Evolutionary conservation across 2,329 filamentous ascomycete species (phyloP).

Genomic region (Chrysoporthe deuterocubensis): DNA sequence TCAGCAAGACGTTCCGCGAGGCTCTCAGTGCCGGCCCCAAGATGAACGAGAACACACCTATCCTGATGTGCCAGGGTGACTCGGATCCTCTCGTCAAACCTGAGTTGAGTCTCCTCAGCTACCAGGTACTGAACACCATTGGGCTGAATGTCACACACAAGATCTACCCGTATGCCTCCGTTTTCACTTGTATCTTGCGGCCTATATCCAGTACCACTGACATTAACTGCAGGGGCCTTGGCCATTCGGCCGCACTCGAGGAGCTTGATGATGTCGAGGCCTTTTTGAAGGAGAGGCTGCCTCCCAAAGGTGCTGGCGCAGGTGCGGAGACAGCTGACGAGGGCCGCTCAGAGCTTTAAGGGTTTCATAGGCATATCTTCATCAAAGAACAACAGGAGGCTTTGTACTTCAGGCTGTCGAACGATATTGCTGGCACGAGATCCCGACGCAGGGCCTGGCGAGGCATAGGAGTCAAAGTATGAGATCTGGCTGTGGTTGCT

Average conservation of each 20-base stretch:
- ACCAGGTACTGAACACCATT: conserved; percentile 66
- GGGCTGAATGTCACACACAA: conserved; percentile 78
- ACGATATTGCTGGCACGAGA: background rate
- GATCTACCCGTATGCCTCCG: conserved; percentile 67
- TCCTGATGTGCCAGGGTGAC: conserved; percentile 90
- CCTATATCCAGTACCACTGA: background rate
- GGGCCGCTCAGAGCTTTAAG: conserved; percentile 42
- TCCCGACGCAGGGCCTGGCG: no score
- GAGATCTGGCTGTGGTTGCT: background rate
- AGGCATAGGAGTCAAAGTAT: background rate
- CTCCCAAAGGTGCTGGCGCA: conserved; percentile 42
- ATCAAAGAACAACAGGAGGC: background rate
- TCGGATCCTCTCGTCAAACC: conserved; percentile 73
- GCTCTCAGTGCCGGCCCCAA: conserved; percentile 43
- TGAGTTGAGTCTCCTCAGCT: conserved; percentile 70
- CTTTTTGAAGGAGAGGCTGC: conserved; percentile 54
- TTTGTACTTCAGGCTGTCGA: no score
- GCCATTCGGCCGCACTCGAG: conserved; percentile 74
- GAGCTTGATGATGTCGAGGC: conserved; percentile 83
- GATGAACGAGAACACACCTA: conserved; percentile 74
- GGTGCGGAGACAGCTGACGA: conserved; percentile 29
- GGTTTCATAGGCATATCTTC: background rate
- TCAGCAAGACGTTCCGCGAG: conserved; percentile 55
- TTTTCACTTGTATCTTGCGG: conserved; percentile 1
- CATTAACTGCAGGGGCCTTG: conserved; percentile 58